Percentiles rank a stretch among this genome's conserved stretches.
Conservation (phyloP, 306 rosid genomes). For the Pueraria montana region DNA sequence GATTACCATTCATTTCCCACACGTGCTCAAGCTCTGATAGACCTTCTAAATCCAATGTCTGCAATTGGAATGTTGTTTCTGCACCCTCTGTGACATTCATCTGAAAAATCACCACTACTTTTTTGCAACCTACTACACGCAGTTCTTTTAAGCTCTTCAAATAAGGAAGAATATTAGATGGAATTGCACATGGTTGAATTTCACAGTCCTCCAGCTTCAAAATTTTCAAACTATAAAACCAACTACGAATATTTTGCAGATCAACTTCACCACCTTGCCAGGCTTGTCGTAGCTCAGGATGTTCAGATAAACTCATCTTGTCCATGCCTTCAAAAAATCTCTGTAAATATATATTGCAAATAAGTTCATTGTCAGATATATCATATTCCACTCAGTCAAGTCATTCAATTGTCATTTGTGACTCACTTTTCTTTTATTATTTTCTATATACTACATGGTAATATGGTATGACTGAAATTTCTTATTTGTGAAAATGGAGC, state of each 20-base stretch:
- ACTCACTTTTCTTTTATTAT: too few relatives aligned
- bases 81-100: neutral
- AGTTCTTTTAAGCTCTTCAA: slow-evolving; percentile 32
- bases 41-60: neutral
- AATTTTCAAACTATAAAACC: too few relatives aligned
- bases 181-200: slow-evolving; percentile 42
- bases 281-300: neutral
- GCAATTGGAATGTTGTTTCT: neutral
- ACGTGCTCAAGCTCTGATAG: neutral
- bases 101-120: neutral
- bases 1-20: slow-evolving; percentile 7
- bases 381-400: too few relatives aligned
- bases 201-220: too few relatives aligned
- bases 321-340: slow-evolving; percentile 29
- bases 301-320: neutral
- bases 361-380: too few relatives aligned
- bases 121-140: neutral
- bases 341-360: too few relatives aligned
- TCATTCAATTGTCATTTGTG: too few relatives aligned
- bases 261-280: neutral
- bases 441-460: too few relatives aligned
- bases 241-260: too few relatives aligned
- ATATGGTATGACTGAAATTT: too few relatives aligned
- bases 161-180: neutral
- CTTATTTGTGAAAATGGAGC: too few relatives aligned